Conservation (phyloP, 768 basidiomycete genomes). For the Boletus coccyginus region DNA sequence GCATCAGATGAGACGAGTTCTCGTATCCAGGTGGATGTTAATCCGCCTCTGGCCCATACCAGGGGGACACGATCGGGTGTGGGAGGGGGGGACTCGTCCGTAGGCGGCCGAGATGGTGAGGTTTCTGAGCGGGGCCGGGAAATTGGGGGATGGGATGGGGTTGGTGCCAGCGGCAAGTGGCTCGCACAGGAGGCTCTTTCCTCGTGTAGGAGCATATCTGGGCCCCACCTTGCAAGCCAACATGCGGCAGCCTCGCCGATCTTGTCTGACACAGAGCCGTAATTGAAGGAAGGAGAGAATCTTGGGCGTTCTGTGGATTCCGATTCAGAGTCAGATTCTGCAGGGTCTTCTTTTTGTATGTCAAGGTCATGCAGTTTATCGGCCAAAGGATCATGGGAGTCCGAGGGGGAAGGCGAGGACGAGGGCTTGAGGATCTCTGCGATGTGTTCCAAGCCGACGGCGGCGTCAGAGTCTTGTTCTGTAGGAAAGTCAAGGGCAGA, state of each 20-base stretch:
- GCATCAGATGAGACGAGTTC: constrained; percentile 75
- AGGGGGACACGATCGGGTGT: constrained; percentile 37
- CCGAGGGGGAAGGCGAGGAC: constrained; percentile 7
- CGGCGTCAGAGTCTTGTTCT: constrained; percentile 52
- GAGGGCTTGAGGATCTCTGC: constrained; percentile 49
- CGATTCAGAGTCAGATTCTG: constrained; percentile 33
- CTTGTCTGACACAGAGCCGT: constrained; percentile 88
- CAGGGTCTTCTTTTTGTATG: constrained; percentile 37
- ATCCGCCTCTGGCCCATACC: constrained; percentile 75
- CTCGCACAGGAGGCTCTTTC: constrained; percentile 32
- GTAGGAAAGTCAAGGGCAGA: constrained; percentile 48
- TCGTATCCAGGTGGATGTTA: constrained; percentile 70
- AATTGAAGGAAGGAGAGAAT: constrained; percentile 52
- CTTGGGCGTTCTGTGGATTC: constrained; percentile 17
- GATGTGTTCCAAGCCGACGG: constrained; percentile 68
- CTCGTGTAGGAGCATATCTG: constrained; percentile 71
- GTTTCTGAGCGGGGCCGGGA: constrained; percentile 32
- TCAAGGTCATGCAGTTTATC: constrained; percentile 32
- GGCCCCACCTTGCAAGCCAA: constrained; percentile 86
- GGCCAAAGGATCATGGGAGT: constrained; percentile 23
- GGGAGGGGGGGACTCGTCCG: constrained; percentile 11
- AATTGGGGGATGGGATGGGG: constrained; percentile 11
- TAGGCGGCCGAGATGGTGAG: constrained; percentile 21
- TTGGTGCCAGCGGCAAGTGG: constrained; percentile 18
- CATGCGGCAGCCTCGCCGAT: constrained; percentile 87